Conservation (phyloP, 768 basidiomycete species). For the Amanita subjunquillea region DNA sequence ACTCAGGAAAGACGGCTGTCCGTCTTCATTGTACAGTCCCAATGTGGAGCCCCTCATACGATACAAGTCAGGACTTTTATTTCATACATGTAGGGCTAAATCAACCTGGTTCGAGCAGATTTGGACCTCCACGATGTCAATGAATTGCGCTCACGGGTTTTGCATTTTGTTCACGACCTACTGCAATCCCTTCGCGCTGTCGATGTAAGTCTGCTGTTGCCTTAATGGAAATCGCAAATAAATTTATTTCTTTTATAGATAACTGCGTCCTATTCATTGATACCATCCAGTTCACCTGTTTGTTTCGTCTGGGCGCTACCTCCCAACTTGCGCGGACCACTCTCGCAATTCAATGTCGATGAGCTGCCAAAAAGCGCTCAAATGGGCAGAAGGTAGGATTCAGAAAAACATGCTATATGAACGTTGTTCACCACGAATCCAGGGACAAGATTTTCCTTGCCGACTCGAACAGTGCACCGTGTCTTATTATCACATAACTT, state of each 20-base stretch:
- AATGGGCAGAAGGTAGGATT: slow-evolving; percentile 26
- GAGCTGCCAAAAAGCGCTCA: slow-evolving; percentile 29
- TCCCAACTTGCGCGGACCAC: slow-evolving; percentile 29
- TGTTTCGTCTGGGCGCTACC: slow-evolving; percentile 50
- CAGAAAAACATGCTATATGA: background rate
- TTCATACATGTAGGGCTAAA: background rate
- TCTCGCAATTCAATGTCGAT: slow-evolving; percentile 28
- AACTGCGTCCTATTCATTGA: slow-evolving; percentile 50
- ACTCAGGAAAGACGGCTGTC: slow-evolving; percentile 35
- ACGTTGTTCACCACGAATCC: background rate
- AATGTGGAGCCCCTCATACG: slow-evolving; percentile 50
- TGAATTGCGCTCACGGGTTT: slow-evolving; percentile 48
- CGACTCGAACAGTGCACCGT: slow-evolving; percentile 40
- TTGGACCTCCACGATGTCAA: slow-evolving; percentile 62
- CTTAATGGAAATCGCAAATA: slow-evolving; percentile 5
- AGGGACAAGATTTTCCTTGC: slow-evolving; percentile 43
- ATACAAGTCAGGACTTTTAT: slow-evolving; percentile 37
- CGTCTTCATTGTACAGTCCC: slow-evolving; percentile 59
- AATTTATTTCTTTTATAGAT: slow-evolving; percentile 27
- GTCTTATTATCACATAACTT: slow-evolving; percentile 45
- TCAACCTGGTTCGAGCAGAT: slow-evolving; percentile 24
- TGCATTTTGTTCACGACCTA: slow-evolving; percentile 56
- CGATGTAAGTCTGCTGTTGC: slow-evolving; percentile 34
- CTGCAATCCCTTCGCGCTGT: slow-evolving; percentile 46
- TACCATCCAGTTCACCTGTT: slow-evolving; percentile 48